Base-by-base conservation (phyloP, 2,329 filamentous ascomycete genomes). In the Endocalyx cinctus region DNA sequence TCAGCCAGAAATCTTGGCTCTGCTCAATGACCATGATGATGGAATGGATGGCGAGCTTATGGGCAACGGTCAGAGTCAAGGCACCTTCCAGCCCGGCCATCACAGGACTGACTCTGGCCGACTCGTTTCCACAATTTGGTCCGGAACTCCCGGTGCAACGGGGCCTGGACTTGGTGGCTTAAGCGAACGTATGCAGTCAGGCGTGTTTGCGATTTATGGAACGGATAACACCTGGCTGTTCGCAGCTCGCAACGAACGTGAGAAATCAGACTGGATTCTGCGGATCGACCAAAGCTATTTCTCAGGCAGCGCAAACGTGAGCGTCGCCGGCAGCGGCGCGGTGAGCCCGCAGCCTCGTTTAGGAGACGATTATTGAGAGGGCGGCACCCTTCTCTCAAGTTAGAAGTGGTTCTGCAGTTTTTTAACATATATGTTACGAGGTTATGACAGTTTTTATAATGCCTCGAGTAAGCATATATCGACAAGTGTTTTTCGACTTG, bases 221-320 rank as follows among this genome's bases (percentile, higher is more conserved):
- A 86, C 84, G 39, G 84, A 92, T 58, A 96, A 96, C 60, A 95
- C 89, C 19, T 98, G 89, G 76, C 70, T 98, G 25, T 97, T 98
- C 59, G 87, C 88, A 11, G 86, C 88, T 16, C 74, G 88, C 38
- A 90, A 80, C 50, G 90, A 96, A 65, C 75, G 82, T 30, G 89
- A 96, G 60, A 95, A 96, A 69, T 82, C 89, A 48, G 92, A 97
- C 58, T 98, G 92, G 92, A 95, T 98, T 48, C 76, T 94, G 60
- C 83, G 84, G 52, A 87, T 98, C 48, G 92, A 98, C 61, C 84
- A 95, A 67, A 86, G 82, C 32, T 78, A 74, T 46, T 59, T 73
- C 49, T 67, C 70, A 22, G 67, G 61, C 10, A 66, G 59, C 34
- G 64, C 64, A 27, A 72, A 67, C 41, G 48, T 44, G 26, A 59